phyloP scores from a whole-genome alignment of 1,284 basidiomycete genomes.

The Cutaneotrichosporon spelunceum region DNA sequence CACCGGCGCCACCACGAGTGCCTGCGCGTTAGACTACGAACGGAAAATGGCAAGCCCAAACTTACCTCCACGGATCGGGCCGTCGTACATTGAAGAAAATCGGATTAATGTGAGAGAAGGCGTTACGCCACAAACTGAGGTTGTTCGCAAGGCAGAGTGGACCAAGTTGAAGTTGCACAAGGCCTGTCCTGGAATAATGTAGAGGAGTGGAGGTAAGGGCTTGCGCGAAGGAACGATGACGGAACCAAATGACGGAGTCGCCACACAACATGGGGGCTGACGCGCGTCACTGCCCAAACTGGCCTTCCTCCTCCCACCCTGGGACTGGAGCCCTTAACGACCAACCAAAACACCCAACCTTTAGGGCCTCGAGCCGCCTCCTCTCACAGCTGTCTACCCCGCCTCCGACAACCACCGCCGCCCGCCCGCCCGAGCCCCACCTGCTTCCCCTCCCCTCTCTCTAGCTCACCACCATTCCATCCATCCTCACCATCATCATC shows the following conservation, averaged over 20 bases:
- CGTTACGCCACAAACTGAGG: not conserved
- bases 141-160: not conserved
- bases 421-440: not conserved
- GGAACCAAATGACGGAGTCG: not conserved
- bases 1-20: conserved; percentile 80
- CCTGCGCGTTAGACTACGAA: conserved; percentile 50
- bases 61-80: conserved; percentile 45
- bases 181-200: no score
- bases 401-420: not conserved
- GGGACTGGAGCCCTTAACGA: no score
- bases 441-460: not conserved
- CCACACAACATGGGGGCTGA: not conserved
- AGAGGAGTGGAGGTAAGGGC: not conserved
- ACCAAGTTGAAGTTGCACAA: not conserved
- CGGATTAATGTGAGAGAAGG: not conserved
- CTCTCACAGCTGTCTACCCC: not conserved
- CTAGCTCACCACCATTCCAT: not conserved
- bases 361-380: no score
- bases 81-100: conserved; percentile 43
- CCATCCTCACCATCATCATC: not conserved
- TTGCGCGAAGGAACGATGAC: not conserved
- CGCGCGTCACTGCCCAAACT: not conserved
- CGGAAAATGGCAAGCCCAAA: not conserved
- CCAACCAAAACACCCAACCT: not conserved
- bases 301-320: not conserved